Evolutionary conservation across 805 yeast genomes (phyloP), one percentile per base, ranked within the genome.

Genomic region (Wickerhamomyces kurtzmanii): DNA sequence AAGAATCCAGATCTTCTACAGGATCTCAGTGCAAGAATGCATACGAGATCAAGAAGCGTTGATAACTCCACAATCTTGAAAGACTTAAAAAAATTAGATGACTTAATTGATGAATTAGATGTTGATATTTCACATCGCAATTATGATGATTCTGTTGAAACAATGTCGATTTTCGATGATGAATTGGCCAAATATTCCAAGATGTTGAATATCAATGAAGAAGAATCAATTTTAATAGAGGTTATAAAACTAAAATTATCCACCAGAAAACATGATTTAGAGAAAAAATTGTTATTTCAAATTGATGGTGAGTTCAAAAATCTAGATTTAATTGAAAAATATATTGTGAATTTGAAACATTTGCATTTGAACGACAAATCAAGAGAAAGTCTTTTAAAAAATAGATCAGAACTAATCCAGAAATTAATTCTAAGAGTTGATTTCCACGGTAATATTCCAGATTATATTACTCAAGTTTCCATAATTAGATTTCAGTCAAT

Each of bases 91-190:
- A 53, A 54, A 17, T 56, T 75, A 10, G 86, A 78, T 40, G 79
- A 75, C 29, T 51, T 60, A 18, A 57, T 81, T 12, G 85, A 80
- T 42, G 84, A 78, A 31, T 62, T 79, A 23, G 91, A 82, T 45
- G 71, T 77, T 10, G 62, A 62, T 30, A 60, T 80, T 15, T 77
- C 83, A 8, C 76, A 79, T 40, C 66, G 70, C 29, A 62, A 66
- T 31, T 77, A 65, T 50, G 43, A 56, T 24, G 56, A 50, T 12
- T 64, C 73, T 1, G 64, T 64, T 4, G 57, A 49, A 4, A 34
- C 36, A 10, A 30, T 57, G 20, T 23, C 40, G 6, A 45, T 43
- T 13, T 55, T 68, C 30, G 67, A 61, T 29, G 33, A 29, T 3
- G 44, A 47, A 8, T 28, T 56, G 15, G 20, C 28, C 2, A 23